Percentiles rank a stretch among this genome's conserved stretches.
Evolutionary conservation across 768 basidiomycete genomes (phyloP).

Genomic region (Russula sp.): DNA sequence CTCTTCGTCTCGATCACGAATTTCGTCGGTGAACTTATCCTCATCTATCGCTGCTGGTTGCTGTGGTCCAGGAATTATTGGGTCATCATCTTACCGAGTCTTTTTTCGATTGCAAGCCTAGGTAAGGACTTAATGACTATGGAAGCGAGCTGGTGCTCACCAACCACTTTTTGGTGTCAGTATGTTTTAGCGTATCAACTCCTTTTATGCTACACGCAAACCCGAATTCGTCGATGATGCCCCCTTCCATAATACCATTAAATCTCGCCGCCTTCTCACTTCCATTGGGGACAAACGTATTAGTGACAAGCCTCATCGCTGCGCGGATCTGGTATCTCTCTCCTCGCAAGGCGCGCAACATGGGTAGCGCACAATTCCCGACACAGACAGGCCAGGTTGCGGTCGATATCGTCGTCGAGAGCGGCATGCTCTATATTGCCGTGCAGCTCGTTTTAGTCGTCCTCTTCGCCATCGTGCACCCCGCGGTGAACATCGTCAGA

Average conservation of each 20-base stretch:
- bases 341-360: slow-evolving; percentile 27
- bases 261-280: slow-evolving; percentile 40
- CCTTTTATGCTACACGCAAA: background rate
- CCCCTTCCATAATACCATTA: slow-evolving; percentile 32
- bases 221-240: background rate
- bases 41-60: slow-evolving; percentile 46
- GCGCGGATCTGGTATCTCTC: slow-evolving; percentile 39
- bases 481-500: slow-evolving; percentile 40
- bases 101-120: slow-evolving; percentile 38
- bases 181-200: background rate
- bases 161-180: background rate
- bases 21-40: slow-evolving; percentile 39
- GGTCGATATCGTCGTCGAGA: slow-evolving; percentile 41
- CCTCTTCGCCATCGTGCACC: slow-evolving; percentile 38
- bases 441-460: slow-evolving; percentile 43
- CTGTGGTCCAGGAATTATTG: slow-evolving; percentile 41
- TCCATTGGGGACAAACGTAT: slow-evolving; percentile 43
- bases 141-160: background rate
- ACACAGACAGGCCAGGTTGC: slow-evolving; percentile 25
- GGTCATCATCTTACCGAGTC: slow-evolving; percentile 38
- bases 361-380: background rate
- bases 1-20: slow-evolving; percentile 40
- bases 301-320: slow-evolving; percentile 44
- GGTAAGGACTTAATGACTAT: slow-evolving; percentile 35
- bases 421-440: slow-evolving; percentile 42